Evolutionary conservation across 2,329 filamentous ascomycete genomes (phyloP), one percentile per base, ranked within the genome.

Genomic region (Thelonectria rubi): DNA sequence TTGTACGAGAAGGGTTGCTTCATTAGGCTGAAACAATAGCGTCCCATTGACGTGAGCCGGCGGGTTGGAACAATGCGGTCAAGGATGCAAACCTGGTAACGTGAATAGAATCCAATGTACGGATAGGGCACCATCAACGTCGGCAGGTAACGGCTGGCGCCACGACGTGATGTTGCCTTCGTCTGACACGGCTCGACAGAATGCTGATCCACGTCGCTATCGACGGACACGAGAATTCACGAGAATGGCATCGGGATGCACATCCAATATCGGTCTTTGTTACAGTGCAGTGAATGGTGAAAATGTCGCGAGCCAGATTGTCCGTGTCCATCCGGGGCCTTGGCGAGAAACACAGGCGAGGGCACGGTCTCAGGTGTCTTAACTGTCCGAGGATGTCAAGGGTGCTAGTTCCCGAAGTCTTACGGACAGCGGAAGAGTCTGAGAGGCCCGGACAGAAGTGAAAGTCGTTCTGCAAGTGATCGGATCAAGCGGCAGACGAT

Each of bases 11-110:
- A 34, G 32, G 32, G 32, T 34, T 34, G 32, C 9, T 34, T 34
- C 32, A 34, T 34, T 34, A 34, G 32, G 32, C 32, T 21, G 49
- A 59, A 54, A 59, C 56, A 46, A 51, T 51, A 32, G 17, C 20
- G 30, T 30, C 51, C 32, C 10, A 46, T 7, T 45, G 48, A 26
- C 45, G 48, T 30, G 54, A 56, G 54, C 34, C 34, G 26, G 26
- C 8, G 18, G 32, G 26, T 21, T 24, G 34, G 14, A 21, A 37
- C 18, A 45, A 8, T 24, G 42, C 20, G 15, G 42, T 21, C 5
- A 18, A 11, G 42, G 10, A 45, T 12, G 17, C 42, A 12, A 9
- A 9, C 4, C 10, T 45, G 5, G 7, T 45, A 45, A 11, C n/a
- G 42, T 55, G 32, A 34, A 34, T 34, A 34, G 32, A 34, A 34